A percentile compares a stretch with the other conserved stretches of the same genome.
These are phyloP conservation scores for Talaromyces ruber DNA, from an alignment of 495 filamentous ascomycete species.

Conservation along the genomic window DNA sequence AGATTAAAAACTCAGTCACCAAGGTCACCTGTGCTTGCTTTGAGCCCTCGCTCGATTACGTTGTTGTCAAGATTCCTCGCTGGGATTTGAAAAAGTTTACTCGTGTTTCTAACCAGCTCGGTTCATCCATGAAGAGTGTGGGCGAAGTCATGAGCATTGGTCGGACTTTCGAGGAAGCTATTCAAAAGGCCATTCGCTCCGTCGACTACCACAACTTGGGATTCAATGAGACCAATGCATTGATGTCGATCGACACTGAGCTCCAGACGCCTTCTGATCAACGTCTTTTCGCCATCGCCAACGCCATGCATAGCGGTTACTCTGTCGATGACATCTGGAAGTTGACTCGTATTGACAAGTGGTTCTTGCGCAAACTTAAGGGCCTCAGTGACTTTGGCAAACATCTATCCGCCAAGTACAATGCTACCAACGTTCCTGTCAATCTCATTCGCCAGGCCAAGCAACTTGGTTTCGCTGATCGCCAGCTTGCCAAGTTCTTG, in stretches of 20 bases:
- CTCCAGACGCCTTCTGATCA: conserved; percentile 96
- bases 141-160: conserved; percentile 99
- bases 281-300: conserved; percentile 93
- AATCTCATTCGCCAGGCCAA: conserved; percentile 72
- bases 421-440: conserved; percentile 54
- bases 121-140: conserved; percentile 99
- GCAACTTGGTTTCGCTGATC: conserved; percentile 87
- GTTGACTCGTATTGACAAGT: conserved; percentile 78
- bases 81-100: conserved; percentile 99
- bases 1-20: conserved; percentile 93
- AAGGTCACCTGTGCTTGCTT: conserved; percentile 97
- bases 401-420: conserved; percentile 56
- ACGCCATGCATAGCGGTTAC: conserved; percentile 92
- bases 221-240: conserved; percentile 83
- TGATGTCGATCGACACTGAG: conserved; percentile 94
- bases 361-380: conserved; percentile 90
- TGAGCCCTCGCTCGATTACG: conserved; percentile 97
- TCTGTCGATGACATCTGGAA: conserved; percentile 95
- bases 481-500: conserved; percentile 89
- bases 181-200: conserved; percentile 93
- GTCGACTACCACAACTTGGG: conserved; percentile 94
- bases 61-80: conserved; percentile 96
- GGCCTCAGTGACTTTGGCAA: conserved; percentile 83
- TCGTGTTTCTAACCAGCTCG: conserved; percentile 86
- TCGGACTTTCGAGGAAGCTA: conserved; percentile 93